Evolutionary conservation across 108 stramenopile genomes (phyloP), one percentile per base, ranked within the genome.

Genomic region (Fistulifera pelliculosa): DNA sequence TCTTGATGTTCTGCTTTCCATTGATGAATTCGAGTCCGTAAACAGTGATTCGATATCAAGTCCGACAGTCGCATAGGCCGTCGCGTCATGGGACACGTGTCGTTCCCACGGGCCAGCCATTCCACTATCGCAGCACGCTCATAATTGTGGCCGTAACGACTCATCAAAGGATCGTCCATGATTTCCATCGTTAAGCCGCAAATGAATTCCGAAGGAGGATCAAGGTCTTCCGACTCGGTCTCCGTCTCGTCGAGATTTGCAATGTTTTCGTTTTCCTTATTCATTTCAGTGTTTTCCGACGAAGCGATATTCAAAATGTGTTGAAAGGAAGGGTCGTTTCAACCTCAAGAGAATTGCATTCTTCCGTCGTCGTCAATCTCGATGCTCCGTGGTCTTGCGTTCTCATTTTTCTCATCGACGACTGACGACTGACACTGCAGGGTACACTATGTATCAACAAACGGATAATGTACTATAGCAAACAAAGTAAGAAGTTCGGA

Each of bases 111-210:
- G 27, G 59, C 54, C 39, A 73, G 41, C 66, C 66, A 73, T 56
- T 66, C 58, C 0, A 67, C 38, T 35, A 75, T 69, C 42, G 69
- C 68, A 40, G 52, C 27, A 11, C 74, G 68, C 45, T 75, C 74
- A 42, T 62, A 75, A 43, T 35, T 62, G 21, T 52, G 48, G 22
- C 74, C 74, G 14, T 52, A 38, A 26, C 52, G 42, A 23, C 38
- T 47, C 56, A 75, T 56, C 19, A 75, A 22, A 11, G 74, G 74
- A 38, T 70, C 65, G 21, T 56, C 24, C 58, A 62, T 60, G 25
- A 75, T n/a, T 54, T 69, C 64, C 27, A 65, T 39, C 7, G 74
- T 75, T 16, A 75, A 27, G 11, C 68, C 68, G 41, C 74, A 75
- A 16, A 70, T 47, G 43, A 70, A 75, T 15, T 58, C 56, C 12